phyloP scores from a whole-genome alignment of 495 filamentous ascomycete genomes.

The Trichoderma virens region DNA sequence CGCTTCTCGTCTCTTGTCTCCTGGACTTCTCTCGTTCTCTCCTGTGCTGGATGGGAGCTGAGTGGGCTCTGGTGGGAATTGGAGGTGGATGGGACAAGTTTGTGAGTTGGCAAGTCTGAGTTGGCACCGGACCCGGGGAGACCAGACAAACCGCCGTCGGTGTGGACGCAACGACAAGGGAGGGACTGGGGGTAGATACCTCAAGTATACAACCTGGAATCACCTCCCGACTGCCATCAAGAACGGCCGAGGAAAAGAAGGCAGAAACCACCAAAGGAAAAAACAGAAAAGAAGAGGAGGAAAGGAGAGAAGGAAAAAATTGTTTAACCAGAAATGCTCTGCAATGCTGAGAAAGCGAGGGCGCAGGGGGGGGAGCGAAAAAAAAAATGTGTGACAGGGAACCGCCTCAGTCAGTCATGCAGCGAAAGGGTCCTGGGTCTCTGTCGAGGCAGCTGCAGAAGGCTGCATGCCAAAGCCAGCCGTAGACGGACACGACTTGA shows the following conservation, averaged over 20 bases:
- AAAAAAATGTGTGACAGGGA: background rate
- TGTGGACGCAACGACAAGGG: background rate
- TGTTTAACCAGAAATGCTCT: background rate
- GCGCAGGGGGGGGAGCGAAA: background rate
- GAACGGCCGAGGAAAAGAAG: background rate
- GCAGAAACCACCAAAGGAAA: background rate
- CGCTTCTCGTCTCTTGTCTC: background rate
- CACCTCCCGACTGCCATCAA: background rate
- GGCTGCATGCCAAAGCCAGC: slow-evolving; percentile 7
- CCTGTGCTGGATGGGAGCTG: background rate
- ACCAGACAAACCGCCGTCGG: background rate
- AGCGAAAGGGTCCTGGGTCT: background rate
- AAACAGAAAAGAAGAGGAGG: background rate
- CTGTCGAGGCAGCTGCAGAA: background rate
- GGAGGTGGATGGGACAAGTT: background rate
- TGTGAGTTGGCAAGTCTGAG: slow-evolving; percentile 3
- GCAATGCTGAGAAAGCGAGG: background rate
- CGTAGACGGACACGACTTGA: slow-evolving; percentile 4
- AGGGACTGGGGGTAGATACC: slow-evolving; percentile 2
- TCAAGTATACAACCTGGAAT: slow-evolving; percentile 1
- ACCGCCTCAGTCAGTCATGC: background rate
- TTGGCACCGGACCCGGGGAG: background rate
- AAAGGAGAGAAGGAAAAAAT: slow-evolving; percentile 9
- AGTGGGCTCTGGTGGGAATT: background rate
- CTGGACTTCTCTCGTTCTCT: background rate